Evolutionary conservation across 2,329 filamentous ascomycete species (phyloP).

Genomic region (Fusarium albidum): DNA sequence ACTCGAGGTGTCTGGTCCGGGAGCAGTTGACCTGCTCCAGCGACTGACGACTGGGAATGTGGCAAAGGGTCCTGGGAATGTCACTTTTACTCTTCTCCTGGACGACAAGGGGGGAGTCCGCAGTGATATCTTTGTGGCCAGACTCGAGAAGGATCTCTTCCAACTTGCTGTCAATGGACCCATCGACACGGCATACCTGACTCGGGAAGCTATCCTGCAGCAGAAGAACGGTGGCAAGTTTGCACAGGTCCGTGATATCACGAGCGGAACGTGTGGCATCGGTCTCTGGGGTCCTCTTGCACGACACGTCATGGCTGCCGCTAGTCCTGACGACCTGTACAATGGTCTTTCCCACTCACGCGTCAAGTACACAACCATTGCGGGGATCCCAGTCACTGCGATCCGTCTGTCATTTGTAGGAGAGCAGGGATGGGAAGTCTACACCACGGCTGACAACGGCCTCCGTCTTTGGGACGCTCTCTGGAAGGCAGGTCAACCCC

Average conservation of each 20-base stretch:
- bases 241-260: slow-evolving; percentile 65
- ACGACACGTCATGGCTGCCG: slow-evolving; percentile 56
- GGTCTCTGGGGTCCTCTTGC: slow-evolving; percentile 70
- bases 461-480: slow-evolving; percentile 66
- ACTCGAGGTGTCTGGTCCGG: slow-evolving; percentile 65
- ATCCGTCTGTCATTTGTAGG: slow-evolving; percentile 68
- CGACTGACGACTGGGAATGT: slow-evolving; percentile 61
- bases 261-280: slow-evolving; percentile 66
- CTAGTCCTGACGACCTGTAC: slow-evolving; percentile 56
- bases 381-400: slow-evolving; percentile 63
- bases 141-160: slow-evolving; percentile 58
- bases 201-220: slow-evolving; percentile 60
- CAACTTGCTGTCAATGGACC: slow-evolving; percentile 66
- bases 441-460: slow-evolving; percentile 66
- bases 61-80: slow-evolving; percentile 53
- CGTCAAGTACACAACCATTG: slow-evolving; percentile 57
- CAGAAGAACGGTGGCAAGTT: slow-evolving; percentile 44
- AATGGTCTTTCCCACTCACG: slow-evolving; percentile 59
- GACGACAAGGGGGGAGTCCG: slow-evolving; percentile 61
- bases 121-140: slow-evolving; percentile 65
- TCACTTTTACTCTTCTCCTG: slow-evolving; percentile 66
- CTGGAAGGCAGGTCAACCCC: slow-evolving; percentile 60
- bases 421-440: slow-evolving; percentile 70
- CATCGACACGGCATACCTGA: slow-evolving; percentile 62
- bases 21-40: slow-evolving; percentile 63